phyloP scores from a whole-genome alignment of 345 rosid species.

The Populus tremula region DNA sequence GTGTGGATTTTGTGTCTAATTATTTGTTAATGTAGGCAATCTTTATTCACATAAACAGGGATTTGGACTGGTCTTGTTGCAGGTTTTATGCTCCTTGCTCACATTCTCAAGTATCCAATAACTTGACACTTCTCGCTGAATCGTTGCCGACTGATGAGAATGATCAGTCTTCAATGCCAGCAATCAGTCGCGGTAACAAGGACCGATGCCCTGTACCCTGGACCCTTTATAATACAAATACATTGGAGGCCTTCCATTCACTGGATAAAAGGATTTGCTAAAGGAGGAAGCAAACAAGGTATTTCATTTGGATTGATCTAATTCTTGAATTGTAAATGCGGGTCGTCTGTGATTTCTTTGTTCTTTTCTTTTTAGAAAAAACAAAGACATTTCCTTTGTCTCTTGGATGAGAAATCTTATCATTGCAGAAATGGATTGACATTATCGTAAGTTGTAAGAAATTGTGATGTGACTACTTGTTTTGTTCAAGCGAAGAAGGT shows the following conservation, averaged over 20 bases:
- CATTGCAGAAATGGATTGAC: not conserved
- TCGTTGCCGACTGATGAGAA: constrained; percentile 53
- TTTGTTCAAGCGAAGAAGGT: not conserved
- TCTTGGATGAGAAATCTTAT: not conserved
- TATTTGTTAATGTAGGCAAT: not conserved
- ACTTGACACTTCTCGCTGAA: constrained; percentile 63
- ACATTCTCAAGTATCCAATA: constrained; percentile 69
- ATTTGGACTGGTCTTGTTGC: constrained; percentile 8
- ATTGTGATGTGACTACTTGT: not conserved
- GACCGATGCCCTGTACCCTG: constrained; percentile 82
- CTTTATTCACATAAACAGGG: not conserved
- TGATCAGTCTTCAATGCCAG: constrained; percentile 27
- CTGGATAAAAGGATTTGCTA: constrained; percentile 63
- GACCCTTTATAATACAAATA: constrained; percentile 70
- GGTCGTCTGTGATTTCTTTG: not conserved
- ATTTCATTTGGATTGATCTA: not conserved
- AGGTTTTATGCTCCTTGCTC: constrained; percentile 91
- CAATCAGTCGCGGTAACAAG: constrained; percentile 51
- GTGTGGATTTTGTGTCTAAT: not conserved
- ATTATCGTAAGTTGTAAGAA: not conserved
- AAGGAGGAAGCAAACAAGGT: constrained; percentile 76
- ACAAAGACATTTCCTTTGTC: too few species aligned
- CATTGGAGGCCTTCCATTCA: constrained; percentile 62
- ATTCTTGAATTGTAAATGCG: constrained; percentile 1
- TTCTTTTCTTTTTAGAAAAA: too few species aligned